phyloP scores from a whole-genome alignment of 371 early-diverging fungal genomes.

The Chytridium lagenaria region DNA sequence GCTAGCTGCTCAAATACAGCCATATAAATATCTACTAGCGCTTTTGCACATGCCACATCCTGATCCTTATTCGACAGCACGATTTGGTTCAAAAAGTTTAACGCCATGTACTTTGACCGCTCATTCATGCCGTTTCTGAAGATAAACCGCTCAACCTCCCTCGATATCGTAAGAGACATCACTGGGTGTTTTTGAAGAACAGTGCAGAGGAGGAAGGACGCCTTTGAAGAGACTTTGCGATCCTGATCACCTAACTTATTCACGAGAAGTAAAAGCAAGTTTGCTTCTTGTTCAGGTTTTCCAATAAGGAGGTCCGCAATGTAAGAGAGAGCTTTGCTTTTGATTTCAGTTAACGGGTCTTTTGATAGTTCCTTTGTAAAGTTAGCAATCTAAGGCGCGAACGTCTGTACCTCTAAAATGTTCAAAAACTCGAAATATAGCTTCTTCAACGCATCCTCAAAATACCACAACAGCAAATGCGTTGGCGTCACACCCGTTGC shows the following conservation, averaged over 20 bases:
- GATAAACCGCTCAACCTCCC: constrained; percentile 85
- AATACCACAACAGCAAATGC: constrained; percentile 87
- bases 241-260: constrained; percentile 96
- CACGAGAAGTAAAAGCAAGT: constrained; percentile 85
- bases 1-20: constrained; percentile 84
- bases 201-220: constrained; percentile 76
- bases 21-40: constrained; percentile 89
- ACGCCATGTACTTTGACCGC: constrained; percentile 83
- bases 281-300: constrained; percentile 96
- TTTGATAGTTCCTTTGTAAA: constrained; percentile 67
- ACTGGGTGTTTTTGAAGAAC: constrained; percentile 78
- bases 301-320: constrained; percentile 77
- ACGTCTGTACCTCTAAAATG: constrained; percentile 67
- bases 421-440: constrained; percentile 86
- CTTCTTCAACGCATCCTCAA: constrained; percentile 92
- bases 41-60: constrained; percentile 71
- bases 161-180: constrained; percentile 87
- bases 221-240: constrained; percentile 84
- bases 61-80: constrained; percentile 74
- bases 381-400: background rate
- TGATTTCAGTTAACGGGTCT: constrained; percentile 84
- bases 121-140: constrained; percentile 69
- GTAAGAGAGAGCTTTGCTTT: constrained; percentile 75
- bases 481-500: constrained; percentile 63
- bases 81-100: constrained; percentile 90